Evolutionary conservation across 2,329 filamentous ascomycete genomes (phyloP).

Genomic region (Neonectria coccinea): DNA sequence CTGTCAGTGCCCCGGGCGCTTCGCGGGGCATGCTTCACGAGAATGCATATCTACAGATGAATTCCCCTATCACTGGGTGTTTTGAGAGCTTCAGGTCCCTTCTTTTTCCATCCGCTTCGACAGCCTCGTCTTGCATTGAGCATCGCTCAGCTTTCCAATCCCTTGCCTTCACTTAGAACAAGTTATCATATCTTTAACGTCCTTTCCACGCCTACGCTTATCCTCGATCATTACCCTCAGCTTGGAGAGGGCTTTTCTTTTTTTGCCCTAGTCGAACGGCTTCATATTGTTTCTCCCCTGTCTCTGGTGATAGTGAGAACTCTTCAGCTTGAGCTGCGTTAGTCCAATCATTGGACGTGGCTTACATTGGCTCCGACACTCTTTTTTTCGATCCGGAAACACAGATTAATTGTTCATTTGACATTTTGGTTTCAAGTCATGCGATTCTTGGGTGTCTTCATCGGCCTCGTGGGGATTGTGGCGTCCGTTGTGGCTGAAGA

Average conservation of each 20-base stretch:
- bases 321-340: neutral
- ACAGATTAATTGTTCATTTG: neutral
- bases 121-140: neutral
- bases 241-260: neutral
- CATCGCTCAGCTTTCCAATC: neutral
- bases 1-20: neutral
- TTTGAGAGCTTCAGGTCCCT: neutral
- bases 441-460: constrained; percentile 35
- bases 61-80: neutral
- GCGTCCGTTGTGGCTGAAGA: constrained; percentile 34
- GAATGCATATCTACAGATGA: neutral
- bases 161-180: neutral
- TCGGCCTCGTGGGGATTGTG: constrained; percentile 41
- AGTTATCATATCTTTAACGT: neutral
- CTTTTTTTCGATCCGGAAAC: neutral
- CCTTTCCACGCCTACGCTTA: neutral
- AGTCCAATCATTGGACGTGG: neutral
- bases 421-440: constrained; percentile 16
- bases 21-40: neutral
- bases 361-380: neutral
- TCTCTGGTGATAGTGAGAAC: neutral
- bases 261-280: neutral
- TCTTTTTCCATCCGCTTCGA: neutral
- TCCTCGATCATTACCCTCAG: neutral
- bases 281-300: neutral